These are phyloP conservation scores for Hymenoscyphus linearis DNA, from an alignment of 2,329 filamentous ascomycete species.

Conservation along the genomic window DNA sequence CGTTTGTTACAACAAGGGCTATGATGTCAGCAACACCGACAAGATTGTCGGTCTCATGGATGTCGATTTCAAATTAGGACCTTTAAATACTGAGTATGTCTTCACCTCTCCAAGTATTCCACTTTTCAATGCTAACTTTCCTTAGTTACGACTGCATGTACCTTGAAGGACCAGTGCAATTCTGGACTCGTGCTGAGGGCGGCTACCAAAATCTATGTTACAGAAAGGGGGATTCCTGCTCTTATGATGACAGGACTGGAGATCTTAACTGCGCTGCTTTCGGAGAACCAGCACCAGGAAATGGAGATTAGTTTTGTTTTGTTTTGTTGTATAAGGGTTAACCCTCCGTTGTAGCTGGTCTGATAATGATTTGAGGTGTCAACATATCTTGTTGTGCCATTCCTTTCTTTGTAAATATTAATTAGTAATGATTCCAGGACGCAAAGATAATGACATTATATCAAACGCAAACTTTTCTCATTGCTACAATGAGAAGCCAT, in stretches of 20 bases:
- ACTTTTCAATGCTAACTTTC: neutral
- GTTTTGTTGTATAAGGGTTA: no score
- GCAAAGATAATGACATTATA: no score
- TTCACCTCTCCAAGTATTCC: neutral
- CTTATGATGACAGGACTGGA: neutral
- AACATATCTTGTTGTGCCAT: no score
- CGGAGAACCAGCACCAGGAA: no score
- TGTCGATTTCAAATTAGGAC: neutral
- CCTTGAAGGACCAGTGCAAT: neutral
- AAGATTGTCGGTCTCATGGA: neutral
- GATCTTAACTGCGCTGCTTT: neutral
- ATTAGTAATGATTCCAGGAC: no score
- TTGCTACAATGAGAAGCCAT: no score
- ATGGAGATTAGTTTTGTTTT: no score
- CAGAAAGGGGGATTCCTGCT: neutral
- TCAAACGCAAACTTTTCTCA: no score
- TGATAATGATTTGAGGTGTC: no score
- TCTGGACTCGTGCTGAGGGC: neutral
- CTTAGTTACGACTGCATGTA: constrained; percentile 5
- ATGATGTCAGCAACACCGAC: neutral
- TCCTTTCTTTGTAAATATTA: no score
- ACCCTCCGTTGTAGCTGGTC: no score
- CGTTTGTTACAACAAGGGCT: neutral
- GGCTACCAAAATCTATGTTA: constrained; percentile 4
- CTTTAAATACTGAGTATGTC: constrained; percentile 3